Conservation (phyloP, 352 stramenopile species). For the Globisporangium splendens region DNA sequence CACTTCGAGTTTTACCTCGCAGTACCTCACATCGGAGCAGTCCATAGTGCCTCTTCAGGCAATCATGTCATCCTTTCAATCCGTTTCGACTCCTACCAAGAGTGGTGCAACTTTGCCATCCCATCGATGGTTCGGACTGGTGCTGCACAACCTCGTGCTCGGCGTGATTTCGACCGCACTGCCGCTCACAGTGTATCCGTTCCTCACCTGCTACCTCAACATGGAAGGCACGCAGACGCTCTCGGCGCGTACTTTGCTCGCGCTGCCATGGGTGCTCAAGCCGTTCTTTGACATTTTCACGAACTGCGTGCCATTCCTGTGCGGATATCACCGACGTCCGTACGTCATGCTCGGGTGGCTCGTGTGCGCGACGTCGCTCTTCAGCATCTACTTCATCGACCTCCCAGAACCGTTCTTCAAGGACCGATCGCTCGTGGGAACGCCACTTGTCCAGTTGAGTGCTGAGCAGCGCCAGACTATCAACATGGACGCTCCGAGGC, state of each 20-base stretch:
- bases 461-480: slow-evolving; percentile 24
- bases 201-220: slow-evolving; percentile 63
- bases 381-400: slow-evolving; percentile 31
- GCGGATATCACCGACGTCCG: slow-evolving; percentile 19
- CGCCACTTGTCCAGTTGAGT: slow-evolving; percentile 19
- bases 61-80: no score
- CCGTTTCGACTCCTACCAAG: no score
- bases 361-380: slow-evolving; percentile 24
- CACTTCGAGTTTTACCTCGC: no score
- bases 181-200: slow-evolving; percentile 52
- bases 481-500: slow-evolving; percentile 34
- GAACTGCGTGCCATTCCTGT: slow-evolving; percentile 25
- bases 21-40: no score
- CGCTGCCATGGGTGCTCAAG: slow-evolving; percentile 49
- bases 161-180: slow-evolving; percentile 50
- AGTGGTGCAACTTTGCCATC: slow-evolving; percentile 10
- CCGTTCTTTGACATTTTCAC: slow-evolving; percentile 38
- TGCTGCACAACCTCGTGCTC: slow-evolving; percentile 44
- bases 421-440: slow-evolving; percentile 26
- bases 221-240: slow-evolving; percentile 65
- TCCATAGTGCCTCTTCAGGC: no score
- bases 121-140: slow-evolving; percentile 44
- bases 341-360: slow-evolving; percentile 46
- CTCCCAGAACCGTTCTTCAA: slow-evolving; percentile 49
- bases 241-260: slow-evolving; percentile 44